Evolutionary conservation across 1,284 basidiomycete species (phyloP), one percentile per base, ranked within the genome.

Genomic region (Schizophyllum commune): DNA sequence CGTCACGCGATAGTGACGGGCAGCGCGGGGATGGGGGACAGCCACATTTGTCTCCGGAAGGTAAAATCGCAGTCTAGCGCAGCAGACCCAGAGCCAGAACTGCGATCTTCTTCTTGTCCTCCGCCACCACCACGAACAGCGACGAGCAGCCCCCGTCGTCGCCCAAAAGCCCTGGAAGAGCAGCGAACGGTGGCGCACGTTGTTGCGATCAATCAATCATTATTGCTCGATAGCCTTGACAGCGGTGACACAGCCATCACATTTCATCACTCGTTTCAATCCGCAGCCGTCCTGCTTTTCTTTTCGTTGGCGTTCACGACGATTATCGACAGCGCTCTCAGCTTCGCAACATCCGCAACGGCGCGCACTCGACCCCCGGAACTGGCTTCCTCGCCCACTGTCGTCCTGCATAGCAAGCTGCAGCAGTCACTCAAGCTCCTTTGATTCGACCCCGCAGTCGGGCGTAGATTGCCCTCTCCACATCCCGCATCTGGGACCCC

Each of bases 381-480:
- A 47, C 39, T 47, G 39, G 39, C 39, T 47, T 47, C 39, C 39
- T 47, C 39, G 39, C 39, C 39, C 39, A 17, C 39, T 27, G 27
- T 27, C 27, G 27, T 27, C 27, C 27, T 47, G 39, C 39, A 47
- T 47, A 17, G 4, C 39, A 11, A 47, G 39, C 17, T 17, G 39
- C 39, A 13, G 39, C 39, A 11, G 3, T 27, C 27, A 27, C 27
- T 27, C 27, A 27, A 27, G 27, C 27, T 27, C 27, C 27, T 27
- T 5, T 27, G 27, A 27, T 27, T 27, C 27, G 27, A 27, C 27
- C 27, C 27, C 27, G 27, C 27, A 27, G 27, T 27, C 27, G 27
- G 27, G 27, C 27, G 17, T 56, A 33, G 51, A 57, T 58, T 63
- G 64, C 65, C 65, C 63, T 56, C 62, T 61, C 55, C 47, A 20